Conservation (phyloP, 768 basidiomycete genomes). For the Collybia sordida region DNA sequence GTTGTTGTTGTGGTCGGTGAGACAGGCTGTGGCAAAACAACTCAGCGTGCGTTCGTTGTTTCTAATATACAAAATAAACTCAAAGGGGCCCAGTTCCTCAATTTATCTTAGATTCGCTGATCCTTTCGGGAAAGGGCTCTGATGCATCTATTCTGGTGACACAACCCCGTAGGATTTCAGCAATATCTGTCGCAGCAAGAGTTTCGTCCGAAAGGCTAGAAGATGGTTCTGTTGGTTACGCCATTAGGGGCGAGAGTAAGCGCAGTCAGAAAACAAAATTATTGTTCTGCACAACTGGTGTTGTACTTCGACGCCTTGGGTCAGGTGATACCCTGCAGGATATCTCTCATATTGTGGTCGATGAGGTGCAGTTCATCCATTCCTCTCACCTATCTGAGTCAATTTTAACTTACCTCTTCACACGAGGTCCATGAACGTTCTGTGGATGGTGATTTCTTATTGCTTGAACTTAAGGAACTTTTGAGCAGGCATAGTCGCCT, state of each 20-base stretch:
- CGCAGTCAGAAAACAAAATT: conserved; percentile 66
- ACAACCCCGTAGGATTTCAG: conserved; percentile 87
- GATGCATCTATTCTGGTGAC: conserved; percentile 79
- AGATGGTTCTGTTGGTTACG: conserved; percentile 83
- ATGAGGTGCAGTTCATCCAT: conserved; percentile 59
- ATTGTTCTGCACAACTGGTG: conserved; percentile 92
- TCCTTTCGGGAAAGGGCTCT: conserved; percentile 57
- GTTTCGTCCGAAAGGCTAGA: conserved; percentile 80
- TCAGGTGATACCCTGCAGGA: conserved; percentile 67
- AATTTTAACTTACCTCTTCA: not conserved
- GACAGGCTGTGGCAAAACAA: conserved; percentile 92
- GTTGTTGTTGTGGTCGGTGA: conserved; percentile 89
- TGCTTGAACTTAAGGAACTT: conserved; percentile 81
- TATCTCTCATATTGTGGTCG: conserved; percentile 85
- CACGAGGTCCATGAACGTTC: conserved; percentile 86
- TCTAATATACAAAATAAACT: not conserved
- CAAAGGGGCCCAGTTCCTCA: conserved; percentile 63
- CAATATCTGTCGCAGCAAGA: conserved; percentile 83
- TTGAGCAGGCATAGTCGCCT: conserved; percentile 60
- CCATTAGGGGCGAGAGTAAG: conserved; percentile 84
- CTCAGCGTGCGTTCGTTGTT: conserved; percentile 65
- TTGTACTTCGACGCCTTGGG: conserved; percentile 80
- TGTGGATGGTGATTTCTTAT: conserved; percentile 86
- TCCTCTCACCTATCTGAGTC: not conserved
- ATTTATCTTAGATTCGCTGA: conserved; percentile 85